Base-by-base conservation (phyloP, 495 filamentous ascomycete genomes). In the Penicillium taxi region DNA sequence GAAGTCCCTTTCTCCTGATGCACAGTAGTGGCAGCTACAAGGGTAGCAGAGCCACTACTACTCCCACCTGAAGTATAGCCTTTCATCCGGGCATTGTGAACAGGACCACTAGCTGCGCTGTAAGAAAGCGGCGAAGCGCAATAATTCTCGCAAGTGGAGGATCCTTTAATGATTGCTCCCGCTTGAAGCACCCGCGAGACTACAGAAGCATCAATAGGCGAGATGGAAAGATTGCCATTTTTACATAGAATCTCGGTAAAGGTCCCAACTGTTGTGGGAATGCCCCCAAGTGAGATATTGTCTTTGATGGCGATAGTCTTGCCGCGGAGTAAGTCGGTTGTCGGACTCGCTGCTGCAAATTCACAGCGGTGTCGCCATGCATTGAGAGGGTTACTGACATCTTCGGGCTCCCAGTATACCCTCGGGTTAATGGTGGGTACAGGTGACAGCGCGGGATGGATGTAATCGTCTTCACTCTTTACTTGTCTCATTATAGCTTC, bases 51-150 rank as follows among this genome's bases (percentile, higher is more conserved):
- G 5, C 75, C 75, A 37, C 64, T 70, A 31, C 67, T 71, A 20
- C 70, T 75, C 11, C 75, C 75, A 2, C 74, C 73, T 1, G 63
- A 52, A 4, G 56, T 67, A 39, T 63, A 52, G 14, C 59, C 61
- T 5, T 56, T 39, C 2, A 48, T 52, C 32, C 57, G 63, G 0
- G 66, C 58, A 26, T 69, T 74, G 29, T 71, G 64, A 4, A 70
- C 67, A 0, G 61, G 61, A 0, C 70, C 70, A 0, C 58, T 67
- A 1, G 64, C 52, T 0, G 67, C 57, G 9, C 61, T 69, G 29
- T 47, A 61, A 1, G 44, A 48, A 0, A 62, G 32, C 0, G 61
- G 56, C 4, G 59, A 54, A 4, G 58, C 50, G 14, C 55, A 68
- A n/a, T 55, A 55, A 26, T 61, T 64, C 39, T 70, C 67, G 32